Evolutionary conservation across 331 rosid species (phyloP), one percentile per base, ranked within the genome.

Genomic region (Spiraea crenata): DNA sequence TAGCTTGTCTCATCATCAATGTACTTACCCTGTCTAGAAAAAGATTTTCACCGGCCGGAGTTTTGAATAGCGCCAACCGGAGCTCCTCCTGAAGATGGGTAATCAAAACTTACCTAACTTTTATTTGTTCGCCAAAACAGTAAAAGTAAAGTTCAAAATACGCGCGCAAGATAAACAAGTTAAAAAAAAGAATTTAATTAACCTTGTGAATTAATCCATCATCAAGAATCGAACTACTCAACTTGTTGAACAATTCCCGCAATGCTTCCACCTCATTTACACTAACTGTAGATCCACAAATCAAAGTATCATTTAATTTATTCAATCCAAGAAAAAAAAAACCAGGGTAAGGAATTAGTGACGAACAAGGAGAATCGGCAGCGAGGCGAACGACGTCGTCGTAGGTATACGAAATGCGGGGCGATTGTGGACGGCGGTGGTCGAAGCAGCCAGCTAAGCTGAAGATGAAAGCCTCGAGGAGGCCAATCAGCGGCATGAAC

Each of bases 181-280:
- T 15, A 5, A 3, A 8, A 41, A 5, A 16, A 16, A 7, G 7
- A 7, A 45, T 3, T 61, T 2, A 19, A 72, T 63, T 46, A 74
- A 90, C 96, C 90, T 90, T 87, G 75, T 90, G 96, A 54, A 90
- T 83, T 13, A 85, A 76, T 5, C 93, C 93, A 73, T 90, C 96
- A 3, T 87, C 88, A 48, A 85, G 67, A 47, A 87, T 73, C 7
- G 89, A 87, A 47, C 84, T 69, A 58, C 96, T 90, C 81, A 90
- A 70, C 76, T 85, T 84, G 62, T 87, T 90, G 78, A 80, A 90
- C 73, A 87, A 56, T 44, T 87, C 96, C 20, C 76, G 78, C 84
- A 90, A 75, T 1, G 96, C 96, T 71, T 90, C 96, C 47, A 90
- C 74, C 52, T 90, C 96, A 79, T 90, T 90, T 35, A 90, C 86